phyloP scores from a whole-genome alignment of 163 green algal genomes.

The Scenedesmus sp. region DNA sequence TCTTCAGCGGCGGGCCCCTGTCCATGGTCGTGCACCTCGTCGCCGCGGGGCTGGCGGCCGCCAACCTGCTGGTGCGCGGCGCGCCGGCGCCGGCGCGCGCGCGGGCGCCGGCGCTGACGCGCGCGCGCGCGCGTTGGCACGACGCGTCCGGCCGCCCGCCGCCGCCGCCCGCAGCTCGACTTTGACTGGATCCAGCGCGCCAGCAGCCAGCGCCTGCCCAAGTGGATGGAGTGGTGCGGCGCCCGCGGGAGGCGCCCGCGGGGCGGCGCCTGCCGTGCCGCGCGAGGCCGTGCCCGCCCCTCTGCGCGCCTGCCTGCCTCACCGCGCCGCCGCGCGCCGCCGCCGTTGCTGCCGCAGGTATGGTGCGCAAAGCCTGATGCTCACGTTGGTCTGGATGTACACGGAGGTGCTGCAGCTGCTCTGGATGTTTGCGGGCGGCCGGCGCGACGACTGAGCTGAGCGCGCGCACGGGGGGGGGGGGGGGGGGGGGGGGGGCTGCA shows the following conservation, averaged over 20 bases:
- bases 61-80: conserved; percentile 56
- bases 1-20: conserved; percentile 55
- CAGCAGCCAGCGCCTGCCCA: conserved; percentile 50
- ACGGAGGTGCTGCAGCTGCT: conserved; percentile 57
- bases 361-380: conserved; percentile 57
- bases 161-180: conserved; percentile 44
- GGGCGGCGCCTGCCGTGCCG: too few species aligned
- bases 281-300: too few species aligned
- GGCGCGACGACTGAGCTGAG: conserved; percentile 31
- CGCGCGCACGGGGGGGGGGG: background rate
- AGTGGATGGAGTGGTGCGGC: conserved; percentile 61
- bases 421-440: conserved; percentile 26
- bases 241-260: too few species aligned
- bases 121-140: background rate
- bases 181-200: conserved; percentile 60
- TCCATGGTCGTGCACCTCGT: conserved; percentile 55
- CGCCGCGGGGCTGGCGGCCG: conserved; percentile 54
- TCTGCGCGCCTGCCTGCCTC: too few species aligned
- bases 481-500: too few species aligned
- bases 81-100: background rate
- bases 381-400: conserved; percentile 73
- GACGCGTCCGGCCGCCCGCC: background rate
- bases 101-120: background rate
- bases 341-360: too few species aligned
- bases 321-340: too few species aligned